These are phyloP conservation scores for Sinapis alba DNA, from an alignment of 441 rosid species.

Conservation along the genomic window DNA sequence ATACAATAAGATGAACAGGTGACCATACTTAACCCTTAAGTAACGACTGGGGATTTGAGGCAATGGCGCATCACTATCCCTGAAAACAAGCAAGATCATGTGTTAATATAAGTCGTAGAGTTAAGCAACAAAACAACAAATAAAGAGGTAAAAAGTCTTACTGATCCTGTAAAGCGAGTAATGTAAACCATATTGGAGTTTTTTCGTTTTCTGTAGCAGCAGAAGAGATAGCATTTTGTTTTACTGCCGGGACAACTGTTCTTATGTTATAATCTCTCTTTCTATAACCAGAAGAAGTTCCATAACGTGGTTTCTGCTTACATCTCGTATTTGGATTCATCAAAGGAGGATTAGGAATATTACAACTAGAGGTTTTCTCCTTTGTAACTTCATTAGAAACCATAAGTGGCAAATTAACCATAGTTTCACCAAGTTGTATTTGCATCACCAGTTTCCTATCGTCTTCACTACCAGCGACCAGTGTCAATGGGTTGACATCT, in stretches of 20 bases:
- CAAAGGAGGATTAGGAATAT: background rate
- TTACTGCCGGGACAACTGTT: background rate
- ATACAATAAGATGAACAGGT: background rate
- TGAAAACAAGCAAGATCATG: background rate
- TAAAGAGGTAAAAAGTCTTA: background rate
- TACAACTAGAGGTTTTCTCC: background rate
- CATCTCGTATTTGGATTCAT: background rate
- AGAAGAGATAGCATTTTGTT: background rate
- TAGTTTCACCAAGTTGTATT: background rate
- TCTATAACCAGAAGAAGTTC: background rate
- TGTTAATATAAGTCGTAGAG: background rate
- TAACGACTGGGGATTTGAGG: background rate
- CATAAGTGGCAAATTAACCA: background rate
- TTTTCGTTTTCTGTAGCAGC: background rate
- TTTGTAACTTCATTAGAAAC: background rate
- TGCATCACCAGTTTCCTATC: background rate
- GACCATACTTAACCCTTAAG: constrained; percentile 1
- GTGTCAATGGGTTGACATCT: background rate
- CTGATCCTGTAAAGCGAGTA: background rate
- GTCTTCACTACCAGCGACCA: background rate
- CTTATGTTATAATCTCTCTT: too few relatives aligned
- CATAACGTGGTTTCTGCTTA: background rate
- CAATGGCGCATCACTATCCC: background rate
- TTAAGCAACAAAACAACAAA: background rate
- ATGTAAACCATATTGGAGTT: constrained; percentile 11